phyloP scores from a whole-genome alignment of 1,139 yeast genomes.

The Pneumocystis carinii region DNA sequence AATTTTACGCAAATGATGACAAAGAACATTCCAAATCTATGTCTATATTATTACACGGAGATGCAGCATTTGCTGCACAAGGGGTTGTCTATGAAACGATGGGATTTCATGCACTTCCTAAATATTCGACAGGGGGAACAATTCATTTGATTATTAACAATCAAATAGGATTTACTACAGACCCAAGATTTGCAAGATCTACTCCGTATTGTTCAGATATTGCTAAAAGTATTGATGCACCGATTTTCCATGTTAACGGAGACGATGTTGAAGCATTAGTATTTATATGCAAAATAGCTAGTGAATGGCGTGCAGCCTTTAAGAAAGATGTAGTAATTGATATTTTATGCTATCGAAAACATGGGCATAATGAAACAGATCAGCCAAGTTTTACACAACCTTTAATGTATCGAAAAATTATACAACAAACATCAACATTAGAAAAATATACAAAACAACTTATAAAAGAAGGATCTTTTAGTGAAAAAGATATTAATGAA shows the following conservation, averaged over 20 bases:
- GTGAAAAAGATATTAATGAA: slow-evolving; percentile 79
- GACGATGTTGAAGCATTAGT: slow-evolving; percentile 92
- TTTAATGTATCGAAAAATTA: slow-evolving; percentile 81
- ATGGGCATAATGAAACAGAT: slow-evolving; percentile 98
- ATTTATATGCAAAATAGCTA: slow-evolving; percentile 87
- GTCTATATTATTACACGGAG: slow-evolving; percentile 92
- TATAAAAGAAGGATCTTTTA: slow-evolving; percentile 73
- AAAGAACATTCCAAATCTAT: slow-evolving; percentile 74
- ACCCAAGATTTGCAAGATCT: slow-evolving; percentile 93
- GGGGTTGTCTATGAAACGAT: slow-evolving; percentile 98
- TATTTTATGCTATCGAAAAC: slow-evolving; percentile 94
- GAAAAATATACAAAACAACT: slow-evolving; percentile 73
- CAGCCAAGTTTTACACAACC: slow-evolving; percentile 99
- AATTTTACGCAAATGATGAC: slow-evolving; percentile 77
- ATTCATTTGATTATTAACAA: slow-evolving; percentile 89
- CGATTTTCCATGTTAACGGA: slow-evolving; percentile 97
- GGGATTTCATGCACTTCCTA: slow-evolving; percentile 87
- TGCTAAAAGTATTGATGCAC: slow-evolving; percentile 92
- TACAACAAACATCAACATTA: slow-evolving; percentile 74
- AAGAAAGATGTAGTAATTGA: slow-evolving; percentile 92
- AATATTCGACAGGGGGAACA: slow-evolving; percentile 97
- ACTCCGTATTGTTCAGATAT: slow-evolving; percentile 96
- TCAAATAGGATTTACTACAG: slow-evolving; percentile 98
- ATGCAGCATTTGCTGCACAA: slow-evolving; percentile 97
- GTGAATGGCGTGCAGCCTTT: slow-evolving; percentile 96